A percentile compares a stretch with the other conserved stretches of the same genome.
These are phyloP conservation scores for Tetraselmis striata DNA, from an alignment of 139 green algal species.

Conservation along the genomic window DNA sequence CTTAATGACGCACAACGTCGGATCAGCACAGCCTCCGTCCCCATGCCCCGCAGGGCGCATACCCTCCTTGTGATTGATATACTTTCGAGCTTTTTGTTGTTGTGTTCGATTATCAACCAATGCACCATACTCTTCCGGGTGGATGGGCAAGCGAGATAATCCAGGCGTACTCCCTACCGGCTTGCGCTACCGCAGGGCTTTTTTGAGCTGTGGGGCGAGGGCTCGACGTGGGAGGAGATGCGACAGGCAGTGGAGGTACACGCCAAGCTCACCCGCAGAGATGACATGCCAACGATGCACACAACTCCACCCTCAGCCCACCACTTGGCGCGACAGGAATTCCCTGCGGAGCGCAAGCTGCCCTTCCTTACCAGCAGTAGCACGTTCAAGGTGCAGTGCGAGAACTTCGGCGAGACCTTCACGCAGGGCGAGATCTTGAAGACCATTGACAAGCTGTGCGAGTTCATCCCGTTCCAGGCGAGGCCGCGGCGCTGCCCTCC, in stretches of 20 bases:
- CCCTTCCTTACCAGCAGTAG: conserved; percentile 4
- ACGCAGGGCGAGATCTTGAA: conserved; percentile 38
- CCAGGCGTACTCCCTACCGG: no score
- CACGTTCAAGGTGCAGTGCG: conserved; percentile 1
- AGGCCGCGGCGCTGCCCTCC: not conserved
- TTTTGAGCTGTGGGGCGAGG: conserved; percentile 80
- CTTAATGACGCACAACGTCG: no score
- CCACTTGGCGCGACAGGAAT: not conserved
- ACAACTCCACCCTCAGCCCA: not conserved
- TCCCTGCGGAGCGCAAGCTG: conserved; percentile 2
- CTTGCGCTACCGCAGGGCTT: conserved; percentile 56
- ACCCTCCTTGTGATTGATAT: no score
- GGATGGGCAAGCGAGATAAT: no score
- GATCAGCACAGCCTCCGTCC: no score
- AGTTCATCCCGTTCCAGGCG: conserved; percentile 43
- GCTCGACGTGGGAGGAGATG: conserved; percentile 43
- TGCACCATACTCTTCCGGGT: no score
- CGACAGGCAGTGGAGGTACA: not conserved
- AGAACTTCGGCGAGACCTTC: not conserved
- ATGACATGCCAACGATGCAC: not conserved
- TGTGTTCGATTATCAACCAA: no score
- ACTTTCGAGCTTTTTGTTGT: no score
- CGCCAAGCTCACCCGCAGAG: no score
- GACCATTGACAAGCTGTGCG: conserved; percentile 27
- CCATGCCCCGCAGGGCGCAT: no score